A percentile compares a stretch with the other conserved stretches of the same genome.
Conservation (phyloP, 352 stramenopile species). For the Phytopythium boreale region DNA sequence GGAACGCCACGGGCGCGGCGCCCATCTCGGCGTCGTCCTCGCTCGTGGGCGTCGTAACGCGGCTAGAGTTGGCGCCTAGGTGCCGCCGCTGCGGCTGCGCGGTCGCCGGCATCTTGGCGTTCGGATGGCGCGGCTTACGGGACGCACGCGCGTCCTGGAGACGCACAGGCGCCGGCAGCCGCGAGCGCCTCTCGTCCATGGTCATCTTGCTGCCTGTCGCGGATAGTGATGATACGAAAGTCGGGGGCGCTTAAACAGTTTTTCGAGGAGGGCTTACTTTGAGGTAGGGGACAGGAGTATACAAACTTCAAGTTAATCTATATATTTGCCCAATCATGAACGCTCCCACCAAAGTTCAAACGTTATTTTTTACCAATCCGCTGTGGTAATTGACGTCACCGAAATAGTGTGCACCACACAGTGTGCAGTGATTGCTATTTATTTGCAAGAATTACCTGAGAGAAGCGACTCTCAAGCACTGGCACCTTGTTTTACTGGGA, state of each 20-base stretch:
- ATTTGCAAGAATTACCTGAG: not conserved
- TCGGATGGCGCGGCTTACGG: not conserved
- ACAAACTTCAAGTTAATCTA: not conserved
- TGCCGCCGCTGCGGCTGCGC: not conserved
- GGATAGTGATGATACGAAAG: not conserved
- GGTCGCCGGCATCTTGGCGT: not conserved
- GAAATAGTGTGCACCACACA: not conserved
- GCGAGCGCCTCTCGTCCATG: not conserved
- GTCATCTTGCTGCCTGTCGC: not conserved
- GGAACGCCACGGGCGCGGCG: constrained; percentile 25
- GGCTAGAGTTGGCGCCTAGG: not conserved
- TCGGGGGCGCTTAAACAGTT: not conserved
- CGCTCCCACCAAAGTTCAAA: constrained; percentile 5
- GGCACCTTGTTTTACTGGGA: too few species aligned
- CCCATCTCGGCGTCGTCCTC: constrained; percentile 6
- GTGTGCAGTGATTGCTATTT: not conserved
- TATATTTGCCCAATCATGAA: not conserved
- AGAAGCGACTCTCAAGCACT: not conserved
- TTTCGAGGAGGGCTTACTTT: not conserved
- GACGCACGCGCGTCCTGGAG: not conserved
- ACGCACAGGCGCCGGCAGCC: not conserved
- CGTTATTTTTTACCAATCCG: not conserved
- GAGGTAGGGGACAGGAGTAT: not conserved
- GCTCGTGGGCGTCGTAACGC: not conserved
- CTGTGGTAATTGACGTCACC: not conserved